Evolutionary conservation across 2,329 filamentous ascomycete species (phyloP), one percentile per base, ranked within the genome.

Genomic region (Pyricularia grisea): DNA sequence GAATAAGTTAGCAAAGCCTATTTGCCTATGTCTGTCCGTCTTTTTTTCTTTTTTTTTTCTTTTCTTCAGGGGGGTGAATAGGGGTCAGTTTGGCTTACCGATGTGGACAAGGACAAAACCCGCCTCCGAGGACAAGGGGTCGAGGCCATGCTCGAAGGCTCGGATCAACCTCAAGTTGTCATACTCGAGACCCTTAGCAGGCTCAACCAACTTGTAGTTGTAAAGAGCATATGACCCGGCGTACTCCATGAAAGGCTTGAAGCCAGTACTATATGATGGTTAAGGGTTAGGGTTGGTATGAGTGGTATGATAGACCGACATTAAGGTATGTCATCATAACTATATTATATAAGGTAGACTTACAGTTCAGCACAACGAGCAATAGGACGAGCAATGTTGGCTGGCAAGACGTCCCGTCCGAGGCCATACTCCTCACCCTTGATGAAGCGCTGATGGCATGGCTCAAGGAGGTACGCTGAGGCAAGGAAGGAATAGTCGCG

Each of bases 31-130:
- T 33, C 1, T 33, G 31, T 33, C 31, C 11, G 4, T 33, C 9
- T 33, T 33, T 10, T 33, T 33, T 33, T 33, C 11, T 33, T 33
- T 33, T 33, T 10, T 33, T 33, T 33, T 33, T 33, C 11, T 33
- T 33, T 6, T 10, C 31, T 33, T 10, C n/a, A n/a, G 11, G 31
- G 4, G 31, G 31, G 7, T 33, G 33, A 36, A 36, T 36, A 36
- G 33, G 33, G 12, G 33, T 36, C 33, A 50, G 42, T 6, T 50
- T 50, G 17, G 20, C 58, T 61, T 61, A 61, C 58, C 58, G 67
- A 98, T 89, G 78, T 97, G 94, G 4, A 95, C 94, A 14, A 97
- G 86, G n/a, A 97, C 93, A 77, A 98, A 97, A 67, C 94, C 94
- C 0, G 94, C 94, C 79, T 97, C 94, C 9, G 93, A 97, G 3